Percentiles rank a stretch among this genome's conserved stretches.
Evolutionary conservation across 2,329 filamentous ascomycete genomes (phyloP).

Genomic region (Nothophaeocryptopus gaeumannii): DNA sequence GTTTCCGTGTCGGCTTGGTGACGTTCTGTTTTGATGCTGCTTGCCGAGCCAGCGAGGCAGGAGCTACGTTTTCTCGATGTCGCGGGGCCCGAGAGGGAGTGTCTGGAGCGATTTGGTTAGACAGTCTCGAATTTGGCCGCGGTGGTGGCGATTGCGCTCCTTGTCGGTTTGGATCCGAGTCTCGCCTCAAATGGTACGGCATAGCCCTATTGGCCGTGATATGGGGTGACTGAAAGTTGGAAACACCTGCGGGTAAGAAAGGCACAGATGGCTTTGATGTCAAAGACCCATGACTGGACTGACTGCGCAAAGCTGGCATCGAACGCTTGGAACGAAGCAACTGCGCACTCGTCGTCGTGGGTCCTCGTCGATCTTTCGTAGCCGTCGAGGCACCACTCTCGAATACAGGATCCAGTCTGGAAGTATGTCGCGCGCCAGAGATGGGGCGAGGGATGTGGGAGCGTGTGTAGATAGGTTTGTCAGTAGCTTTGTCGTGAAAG

Average conservation of each 20-base stretch:
- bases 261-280: constrained; percentile 65
- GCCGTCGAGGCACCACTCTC: constrained; percentile 77
- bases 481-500: constrained; percentile 72
- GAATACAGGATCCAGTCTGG: constrained; percentile 85
- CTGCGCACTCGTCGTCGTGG: constrained; percentile 53
- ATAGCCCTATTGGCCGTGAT: constrained; percentile 60
- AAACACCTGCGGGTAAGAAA: constrained; percentile 75
- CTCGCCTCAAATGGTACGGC: constrained; percentile 72
- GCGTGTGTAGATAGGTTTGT: constrained; percentile 36
- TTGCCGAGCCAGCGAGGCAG: constrained; percentile 50
- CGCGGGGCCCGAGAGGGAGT: constrained; percentile 46
- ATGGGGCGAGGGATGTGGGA: constrained; percentile 80
- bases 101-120: constrained; percentile 48
- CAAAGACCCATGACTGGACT: constrained; percentile 41
- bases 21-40: constrained; percentile 66
- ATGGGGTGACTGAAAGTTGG: constrained; percentile 74
- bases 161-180: constrained; percentile 63
- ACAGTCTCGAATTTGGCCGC: constrained; percentile 48
- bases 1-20: constrained; percentile 66
- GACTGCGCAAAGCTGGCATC: constrained; percentile 55
- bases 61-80: constrained; percentile 42
- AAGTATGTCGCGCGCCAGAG: constrained; percentile 49
- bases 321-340: constrained; percentile 60
- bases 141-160: constrained; percentile 44
- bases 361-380: constrained; percentile 56